Evolutionary conservation across 1,284 basidiomycete species (phyloP), one percentile per base, ranked within the genome.

Genomic region (Cryptococcus wingfieldii): DNA sequence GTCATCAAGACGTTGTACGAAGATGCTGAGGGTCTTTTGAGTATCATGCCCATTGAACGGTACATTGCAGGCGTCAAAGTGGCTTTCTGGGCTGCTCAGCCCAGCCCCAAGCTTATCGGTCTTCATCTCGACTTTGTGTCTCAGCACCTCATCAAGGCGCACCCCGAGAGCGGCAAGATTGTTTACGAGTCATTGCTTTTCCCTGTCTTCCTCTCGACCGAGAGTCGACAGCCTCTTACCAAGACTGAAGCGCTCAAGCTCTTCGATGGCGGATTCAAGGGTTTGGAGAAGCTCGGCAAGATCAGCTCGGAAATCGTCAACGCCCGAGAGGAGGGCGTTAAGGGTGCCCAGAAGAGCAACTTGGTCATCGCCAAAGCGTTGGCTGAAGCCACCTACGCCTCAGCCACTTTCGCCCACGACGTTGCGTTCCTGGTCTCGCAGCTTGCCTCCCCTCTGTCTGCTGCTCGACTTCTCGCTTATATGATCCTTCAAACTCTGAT

Each of bases 141-240:
- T 1, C 72, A 78, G 0, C 76, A 83, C 27, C 82, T 87, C 54
- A 76, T 67, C 18, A 49, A 43, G 5, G 51, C 56, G 25, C 48
- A 80, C 47, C 66, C 79, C 0, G 72, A 77, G 0, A 55, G 77
- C 0, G 65, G 76, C 12, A 71, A 80, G 27, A 70, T 79, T 4
- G 74, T 87, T 9, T 84, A 90, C 61, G 78, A 84, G 63, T 72
- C 77, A 19, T 70, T 87, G 2, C 72, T 93, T 47, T 87, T 90
- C 68, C 87, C 88, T 0, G 83, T 84, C 63, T 75, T 94, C 18
- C 73, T 94, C 13, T 85, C 83, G 59, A 86, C 86, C 5, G 88
- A 88, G 66, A 77, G 85, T 4, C 81, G 84, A 47, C 82, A 85
- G 59, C 84, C 83, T 63, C 85, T 84, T 10, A 55, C 50, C 16